Evolutionary conservation across 352 stramenopile genomes (phyloP), one percentile per base, ranked within the genome.

Genomic region (Globisporangium perplexum): DNA sequence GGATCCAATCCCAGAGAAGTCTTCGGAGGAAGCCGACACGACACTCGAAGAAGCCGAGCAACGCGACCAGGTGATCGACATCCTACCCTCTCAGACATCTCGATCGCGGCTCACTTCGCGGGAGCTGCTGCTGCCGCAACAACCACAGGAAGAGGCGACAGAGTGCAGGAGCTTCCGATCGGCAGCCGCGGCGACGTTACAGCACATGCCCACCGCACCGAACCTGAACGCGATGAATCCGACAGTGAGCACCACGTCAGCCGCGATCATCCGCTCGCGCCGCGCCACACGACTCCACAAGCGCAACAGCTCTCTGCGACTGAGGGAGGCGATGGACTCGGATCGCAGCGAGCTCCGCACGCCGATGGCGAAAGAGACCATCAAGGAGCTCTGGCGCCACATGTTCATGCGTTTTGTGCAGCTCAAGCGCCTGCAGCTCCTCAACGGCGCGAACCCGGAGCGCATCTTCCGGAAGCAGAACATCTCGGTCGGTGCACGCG

Each of bases 401-500:
- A 66, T 87, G 30, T 77, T 89, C 20, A 43, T 43, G 17, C 78
- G 72, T 22, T 69, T 87, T 28, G 59, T 89, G 22, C 75, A 83
- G 42, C 41, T 89, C 46, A 59, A 71, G 47, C 73, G 78, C 1
- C 55, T 89, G 22, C 72, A 83, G 28, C 66, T 72, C 33, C 63
- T 88, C 43, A 77, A 76, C 22, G 76, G 73, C 24, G 51, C 71
- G 11, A 83, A 65, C 26, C 59, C 71, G 14, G 76, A 88, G 28
- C 69, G 67, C 53, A 55, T 88, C 0, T 86, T 86, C 56, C 74
- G 71, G 12, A 75, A 71, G 42, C 61, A 85, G 31, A 78, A 85
- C 52, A 68, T 82, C 11, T 88, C 79, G 4, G 83, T 90, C 58
- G 79, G 79, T 1, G 67, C 72, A 11, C 76, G 76, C 3, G 71